phyloP scores from a whole-genome alignment of 2,329 filamentous ascomycete species.

The Cladobotryum protrusum region DNA sequence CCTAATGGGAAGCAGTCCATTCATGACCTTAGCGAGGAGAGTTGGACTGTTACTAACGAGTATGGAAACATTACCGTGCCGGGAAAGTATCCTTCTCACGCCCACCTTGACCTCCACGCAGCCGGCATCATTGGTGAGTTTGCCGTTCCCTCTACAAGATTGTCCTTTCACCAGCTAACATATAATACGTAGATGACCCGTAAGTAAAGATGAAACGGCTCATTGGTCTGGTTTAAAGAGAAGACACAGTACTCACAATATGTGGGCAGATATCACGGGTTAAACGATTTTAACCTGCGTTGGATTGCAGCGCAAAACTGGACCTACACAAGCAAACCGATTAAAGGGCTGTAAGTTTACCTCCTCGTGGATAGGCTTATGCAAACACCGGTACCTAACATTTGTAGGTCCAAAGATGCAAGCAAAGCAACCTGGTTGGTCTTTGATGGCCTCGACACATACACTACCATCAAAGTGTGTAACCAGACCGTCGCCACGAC shows the following conservation, averaged over 20 bases:
- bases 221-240: no score
- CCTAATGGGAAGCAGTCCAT: not conserved
- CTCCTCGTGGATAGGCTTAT: not conserved
- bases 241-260: no score
- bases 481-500: conserved; percentile 47
- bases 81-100: conserved; percentile 50
- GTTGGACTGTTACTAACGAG: conserved; percentile 10
- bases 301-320: conserved; percentile 51
- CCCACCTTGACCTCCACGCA: conserved; percentile 51
- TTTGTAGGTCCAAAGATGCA: conserved; percentile 17
- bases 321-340: conserved; percentile 48
- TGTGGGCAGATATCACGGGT: conserved; percentile 23
- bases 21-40: conserved; percentile 2
- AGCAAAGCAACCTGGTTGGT: conserved; percentile 44
- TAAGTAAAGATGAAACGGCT: no score
- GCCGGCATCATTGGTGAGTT: conserved; percentile 41
- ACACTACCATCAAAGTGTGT: conserved; percentile 50
- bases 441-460: conserved; percentile 58
- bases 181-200: no score
- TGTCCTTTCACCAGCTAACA: no score
- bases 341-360: conserved; percentile 34
- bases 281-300: conserved; percentile 54
- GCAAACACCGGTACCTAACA: not conserved
- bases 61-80: conserved; percentile 32
- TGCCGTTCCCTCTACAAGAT: no score